Base-by-base conservation (phyloP, 345 rosid species). In the Schrenkiella parvula region DNA sequence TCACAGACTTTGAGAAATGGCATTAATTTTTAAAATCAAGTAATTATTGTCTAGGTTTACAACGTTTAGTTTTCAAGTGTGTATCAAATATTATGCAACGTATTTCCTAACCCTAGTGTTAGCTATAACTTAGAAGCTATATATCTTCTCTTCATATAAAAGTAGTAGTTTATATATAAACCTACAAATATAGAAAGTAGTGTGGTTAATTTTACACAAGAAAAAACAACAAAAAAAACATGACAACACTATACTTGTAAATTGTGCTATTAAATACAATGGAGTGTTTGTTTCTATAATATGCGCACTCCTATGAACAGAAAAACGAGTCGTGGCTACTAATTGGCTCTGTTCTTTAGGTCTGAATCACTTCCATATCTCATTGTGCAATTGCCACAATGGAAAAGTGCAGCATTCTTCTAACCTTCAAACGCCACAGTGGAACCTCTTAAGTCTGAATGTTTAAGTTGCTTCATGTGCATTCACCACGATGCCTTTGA, bases 341-440 rank as follows among this genome's bases (percentile, higher is more conserved):
- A 54, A 22, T n/a, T 41, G 55, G 46, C 28, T 50, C 26, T 23
- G 28, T 31, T 54, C 53, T 55, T 72, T 52, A 55, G 70, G 38
- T 41, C 23, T 42, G 31, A 18, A 26, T 50, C 51, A 60, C 51
- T 60, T 38, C 34, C 54, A 11, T 23, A 44, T 35, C 42, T 71
- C 60, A 48, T 50, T 37, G 41, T 23, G 18, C 23, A 57, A 44
- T 34, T 10, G 66, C 47, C 38, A 44, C 46, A 7, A 9, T 22
- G 26, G 1, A 12, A 8, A 13, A 14, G 17, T 19, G 46, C 66
- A 44, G 66, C 58, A 60, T 31, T 32, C 7, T 55, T 37, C 14
- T 57, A 19, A 31, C 15, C 23, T n/a, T 35, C 19, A 23, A 47
- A 10, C 8, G 37, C 41, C 42, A 38, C 31, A 23, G 17, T 28